phyloP scores from a whole-genome alignment of 192 early-diverging fungal genomes.

The Entomortierella beljakovae region DNA sequence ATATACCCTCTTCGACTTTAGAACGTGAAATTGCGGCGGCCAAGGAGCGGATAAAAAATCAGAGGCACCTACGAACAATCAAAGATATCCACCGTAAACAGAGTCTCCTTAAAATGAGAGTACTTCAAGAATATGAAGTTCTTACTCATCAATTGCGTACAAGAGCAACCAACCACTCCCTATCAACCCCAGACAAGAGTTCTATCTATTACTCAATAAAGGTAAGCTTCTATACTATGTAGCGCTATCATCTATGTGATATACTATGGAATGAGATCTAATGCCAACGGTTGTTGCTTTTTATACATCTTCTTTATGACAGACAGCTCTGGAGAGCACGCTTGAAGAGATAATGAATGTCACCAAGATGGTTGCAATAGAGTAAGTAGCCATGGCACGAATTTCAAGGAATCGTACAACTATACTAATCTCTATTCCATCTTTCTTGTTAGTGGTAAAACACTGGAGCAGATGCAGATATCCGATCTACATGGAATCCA shows the following conservation, averaged over 20 bases:
- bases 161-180: background rate
- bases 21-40: slow-evolving; percentile 29
- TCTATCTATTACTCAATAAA: background rate
- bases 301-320: background rate
- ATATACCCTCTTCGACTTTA: slow-evolving; percentile 1
- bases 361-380: background rate
- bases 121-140: slow-evolving; percentile 16
- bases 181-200: background rate
- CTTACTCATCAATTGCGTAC: background rate
- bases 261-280: background rate
- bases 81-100: slow-evolving; percentile 30
- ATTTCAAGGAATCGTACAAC: background rate
- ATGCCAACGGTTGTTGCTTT: background rate
- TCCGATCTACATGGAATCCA: background rate
- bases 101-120: slow-evolving; percentile 1
- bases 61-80: slow-evolving; percentile 22
- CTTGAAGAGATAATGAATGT: slow-evolving; percentile 4
- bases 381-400: slow-evolving; percentile 13
- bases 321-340: slow-evolving; percentile 8
- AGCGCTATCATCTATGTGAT: background rate
- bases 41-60: slow-evolving; percentile 30
- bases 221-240: background rate
- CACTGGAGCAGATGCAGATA: background rate
- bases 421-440: background rate
- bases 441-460: background rate